Evolutionary conservation across 768 basidiomycete species (phyloP), one percentile per base, ranked within the genome.

Genomic region (Suillus occidentalis): DNA sequence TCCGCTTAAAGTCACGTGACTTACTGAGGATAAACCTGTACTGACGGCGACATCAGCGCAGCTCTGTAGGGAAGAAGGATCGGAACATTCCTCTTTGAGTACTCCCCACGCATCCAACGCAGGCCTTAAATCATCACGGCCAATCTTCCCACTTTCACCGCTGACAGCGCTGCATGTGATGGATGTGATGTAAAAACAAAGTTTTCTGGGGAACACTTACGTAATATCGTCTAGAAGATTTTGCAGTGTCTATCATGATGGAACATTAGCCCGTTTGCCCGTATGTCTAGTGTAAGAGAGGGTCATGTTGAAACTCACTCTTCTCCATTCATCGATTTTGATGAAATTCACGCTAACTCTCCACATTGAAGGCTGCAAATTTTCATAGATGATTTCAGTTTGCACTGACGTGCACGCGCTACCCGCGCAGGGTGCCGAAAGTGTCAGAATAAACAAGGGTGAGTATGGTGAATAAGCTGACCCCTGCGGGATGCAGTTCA

Each of bases 11-110:
- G 52, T 20, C 4, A 9, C 0, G 4, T 31, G 18, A n/a, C 53
- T 36, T 55, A 55, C 53, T 55, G 53, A 36, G 53, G 53, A 36
- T 55, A 55, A 13, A 55, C 34, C 53, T 55, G 12, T n/a, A 55
- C 12, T 31, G 2, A 13, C 12, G 13, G 20, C 34, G 20, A 31
- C 18, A 55, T 55, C 31, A 55, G 31, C 28, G 28, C 28, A 18
- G 4, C 18, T 3, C 18, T 2, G 16, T n/a, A 20, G 18, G 28
- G 31, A 34, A 31, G 6, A 50, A 50, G 1, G 25, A 25, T 14
- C 1, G 6, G 9, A 5, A 31, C 52, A 53, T 55, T 36, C 53
- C 53, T 34, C 53, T 36, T 36, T 34, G 6, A 55, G 18, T 20
- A 13, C 12, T 2, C n/a, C 34, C 53, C 53, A 55, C 0, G 53